These are phyloP conservation scores for Tirmania nivea DNA, from an alignment of 495 filamentous ascomycete species.

Conservation along the genomic window DNA sequence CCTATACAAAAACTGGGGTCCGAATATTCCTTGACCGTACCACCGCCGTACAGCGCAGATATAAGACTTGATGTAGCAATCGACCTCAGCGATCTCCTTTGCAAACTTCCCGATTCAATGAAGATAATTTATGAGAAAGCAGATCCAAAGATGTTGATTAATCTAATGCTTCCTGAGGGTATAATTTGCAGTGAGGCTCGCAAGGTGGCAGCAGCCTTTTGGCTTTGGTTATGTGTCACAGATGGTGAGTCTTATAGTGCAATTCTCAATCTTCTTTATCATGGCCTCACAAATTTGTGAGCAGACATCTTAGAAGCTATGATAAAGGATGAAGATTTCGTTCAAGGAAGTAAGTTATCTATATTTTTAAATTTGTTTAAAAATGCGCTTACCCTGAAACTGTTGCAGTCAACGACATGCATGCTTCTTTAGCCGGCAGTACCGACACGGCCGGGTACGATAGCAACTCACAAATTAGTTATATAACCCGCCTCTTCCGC, in stretches of 20 bases:
- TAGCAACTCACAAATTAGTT: background rate
- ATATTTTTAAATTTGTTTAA: background rate
- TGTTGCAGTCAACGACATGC: background rate
- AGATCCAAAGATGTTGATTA: background rate
- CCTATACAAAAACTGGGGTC: background rate
- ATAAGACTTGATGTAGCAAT: background rate
- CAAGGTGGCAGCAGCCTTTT: conserved; percentile 10
- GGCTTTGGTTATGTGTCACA: conserved; percentile 19
- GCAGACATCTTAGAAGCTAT: background rate
- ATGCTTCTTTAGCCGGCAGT: background rate
- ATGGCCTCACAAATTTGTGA: background rate
- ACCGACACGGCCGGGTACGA: background rate
- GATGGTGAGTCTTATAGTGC: conserved; percentile 10
- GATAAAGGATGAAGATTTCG: background rate
- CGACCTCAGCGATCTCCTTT: background rate
- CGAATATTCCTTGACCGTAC: background rate
- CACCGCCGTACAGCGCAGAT: background rate
- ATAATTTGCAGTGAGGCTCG: conserved; percentile 12
- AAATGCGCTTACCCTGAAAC: background rate
- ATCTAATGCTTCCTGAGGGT: conserved; percentile 11
- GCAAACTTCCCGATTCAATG: background rate
- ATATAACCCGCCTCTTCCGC: background rate
- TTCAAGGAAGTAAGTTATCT: background rate
- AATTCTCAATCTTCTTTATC: background rate
- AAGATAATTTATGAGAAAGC: background rate